Base-by-base conservation (phyloP, 345 rosid species). In the Eucalyptus dawsonii region DNA sequence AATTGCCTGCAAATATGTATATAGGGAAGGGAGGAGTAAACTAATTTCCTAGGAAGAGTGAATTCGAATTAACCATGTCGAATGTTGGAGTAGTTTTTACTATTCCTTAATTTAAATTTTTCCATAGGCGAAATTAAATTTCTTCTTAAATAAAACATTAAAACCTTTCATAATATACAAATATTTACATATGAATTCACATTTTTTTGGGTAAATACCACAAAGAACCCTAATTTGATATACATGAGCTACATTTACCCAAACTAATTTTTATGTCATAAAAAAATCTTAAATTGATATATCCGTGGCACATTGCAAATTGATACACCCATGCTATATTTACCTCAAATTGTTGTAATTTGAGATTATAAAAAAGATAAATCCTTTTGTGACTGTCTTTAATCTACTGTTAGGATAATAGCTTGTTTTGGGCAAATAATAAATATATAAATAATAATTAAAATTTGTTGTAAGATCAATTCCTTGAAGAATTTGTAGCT, bases 221-320 rank as follows among this genome's bases (percentile, higher is more conserved):
- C 25, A 10, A 72, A 17, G 21, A 17, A 34, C 6, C 14, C 11
- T 34, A 34, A 34, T 17, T 37, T 34, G 4, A 22, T 72, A 34
- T 9, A 16, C 44, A 17, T 2, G 11, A n/a, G 22, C 7, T 42
- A 10, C 7, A 34, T 72, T 72, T 72, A 34, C 4, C 22, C 6
- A 34, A 69, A 19, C 24, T 31, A 69, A 69, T 34, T 69, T 69
- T 69, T 34, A 42, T 17, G 7, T 72, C 24, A 69, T 19, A 72
- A 10, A 34, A 34, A 34, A 17, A 5, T 1, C 13, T 2, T 11
- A 17, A 72, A 72, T 0, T 17, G 2, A 22, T 17, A 69, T 21
- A 34, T 10, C 7, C 4, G 2, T 69, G 44, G 13, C 24, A 17
- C 14, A 34, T 9, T 22, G 2, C 25, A 34, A 17, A 34, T 17